phyloP scores from a whole-genome alignment of 2,329 filamentous ascomycete genomes.

The Apiospora kogelbergensis region DNA sequence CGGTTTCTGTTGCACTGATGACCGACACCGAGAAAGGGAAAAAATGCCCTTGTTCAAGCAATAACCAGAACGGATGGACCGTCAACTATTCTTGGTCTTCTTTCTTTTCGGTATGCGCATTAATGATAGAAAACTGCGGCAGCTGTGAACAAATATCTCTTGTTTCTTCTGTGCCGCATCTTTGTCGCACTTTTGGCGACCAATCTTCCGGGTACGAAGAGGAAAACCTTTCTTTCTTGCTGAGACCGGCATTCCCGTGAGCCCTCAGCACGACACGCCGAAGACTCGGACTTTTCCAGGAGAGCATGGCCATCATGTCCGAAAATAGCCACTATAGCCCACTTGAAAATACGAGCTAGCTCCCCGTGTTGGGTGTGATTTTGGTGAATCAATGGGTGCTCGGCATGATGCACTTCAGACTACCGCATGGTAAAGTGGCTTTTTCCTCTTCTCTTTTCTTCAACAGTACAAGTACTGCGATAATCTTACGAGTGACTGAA shows the following conservation, averaged over 20 bases:
- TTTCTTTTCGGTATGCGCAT: neutral
- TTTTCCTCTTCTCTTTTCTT: neutral
- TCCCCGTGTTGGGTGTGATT: conserved; percentile 2
- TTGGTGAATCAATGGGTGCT: neutral
- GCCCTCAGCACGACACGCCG: neutral
- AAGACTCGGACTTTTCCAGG: neutral
- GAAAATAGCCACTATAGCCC: neutral
- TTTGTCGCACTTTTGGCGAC: neutral
- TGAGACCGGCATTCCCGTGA: neutral
- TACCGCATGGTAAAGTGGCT: neutral
- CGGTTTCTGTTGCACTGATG: neutral
- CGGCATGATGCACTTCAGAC: neutral
- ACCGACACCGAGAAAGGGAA: neutral
- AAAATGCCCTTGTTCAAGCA: neutral
- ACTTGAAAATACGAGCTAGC: conserved; percentile 1
- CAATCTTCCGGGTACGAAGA: neutral
- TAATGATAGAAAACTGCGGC: neutral
- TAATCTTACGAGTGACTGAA: neutral
- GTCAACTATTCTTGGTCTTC: neutral
- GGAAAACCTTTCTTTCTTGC: neutral
- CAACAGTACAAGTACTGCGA: no score
- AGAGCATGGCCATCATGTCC: neutral
- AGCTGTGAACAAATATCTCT: neutral
- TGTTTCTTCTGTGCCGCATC: neutral
- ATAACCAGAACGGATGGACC: neutral